Evolutionary conservation across 2,329 filamentous ascomycete genomes (phyloP), one percentile per base, ranked within the genome.

Genomic region (Pseudogymnoascus sp.): DNA sequence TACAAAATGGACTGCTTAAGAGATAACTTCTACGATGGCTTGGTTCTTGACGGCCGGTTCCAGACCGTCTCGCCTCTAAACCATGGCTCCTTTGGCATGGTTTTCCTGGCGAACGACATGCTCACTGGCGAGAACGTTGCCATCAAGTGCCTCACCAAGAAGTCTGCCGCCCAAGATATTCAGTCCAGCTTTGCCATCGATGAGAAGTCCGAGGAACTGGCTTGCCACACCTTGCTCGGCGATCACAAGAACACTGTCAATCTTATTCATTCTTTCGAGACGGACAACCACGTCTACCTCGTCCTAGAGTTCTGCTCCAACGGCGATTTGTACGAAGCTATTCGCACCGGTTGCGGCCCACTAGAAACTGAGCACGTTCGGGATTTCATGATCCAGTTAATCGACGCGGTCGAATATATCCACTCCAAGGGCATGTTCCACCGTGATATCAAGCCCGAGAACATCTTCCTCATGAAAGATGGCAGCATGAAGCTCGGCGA

Each of bases 361-460:
- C 75, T 95, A 58, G 90, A 96, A 78, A 97, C 94, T 2, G 91
- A 96, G 71, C 92, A 99, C 73, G 94, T 99, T 62, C 90, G 94
- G 65, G 89, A 90, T 65, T 96, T 97, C 78, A 97, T 99, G 94
- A 79, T 96, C 62, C 85, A 99, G 75, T 83, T 99, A 33, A 83
- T 99, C 59, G 86, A 89, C 71, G 90, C 92, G 57, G 88, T 99
- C 57, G 85, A 89, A 63, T 92, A 90, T 74, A 90, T 96, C 75
- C 94, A 99, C 74, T 81, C 82, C 64, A 92, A 92, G 73, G 92
- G 90, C 65, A 83, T 97, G 71, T 96, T 91, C 73, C 94, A 99
- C 72, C 89, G 94, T 63, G 94, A 99, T 74, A 96, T 99, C 82
- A 99, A 99, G 78, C 94, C 94, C 0, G 94, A 99, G 80, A 99